Evolutionary conservation across 805 yeast species (phyloP).

Genomic region (Suhomyces sp.): DNA sequence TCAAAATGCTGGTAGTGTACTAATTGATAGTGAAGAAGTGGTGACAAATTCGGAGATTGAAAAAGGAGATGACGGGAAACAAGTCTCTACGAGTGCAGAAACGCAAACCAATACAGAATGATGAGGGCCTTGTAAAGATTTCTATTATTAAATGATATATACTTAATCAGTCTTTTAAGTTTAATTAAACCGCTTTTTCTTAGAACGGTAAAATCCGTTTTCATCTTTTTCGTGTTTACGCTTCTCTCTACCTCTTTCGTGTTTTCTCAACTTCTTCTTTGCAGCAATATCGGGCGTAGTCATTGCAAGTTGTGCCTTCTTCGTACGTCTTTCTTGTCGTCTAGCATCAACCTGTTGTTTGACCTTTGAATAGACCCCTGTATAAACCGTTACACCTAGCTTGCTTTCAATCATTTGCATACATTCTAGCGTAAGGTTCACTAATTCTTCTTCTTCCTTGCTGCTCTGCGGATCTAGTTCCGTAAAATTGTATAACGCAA

Average conservation of each 20-base stretch:
- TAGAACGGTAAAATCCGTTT: slow-evolving; percentile 69
- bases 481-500: slow-evolving; percentile 50
- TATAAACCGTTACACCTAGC: slow-evolving; percentile 69
- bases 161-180: background rate
- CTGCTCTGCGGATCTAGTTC: slow-evolving; percentile 37
- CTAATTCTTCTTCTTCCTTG: slow-evolving; percentile 52
- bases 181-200: slow-evolving; percentile 42
- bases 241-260: slow-evolving; percentile 71
- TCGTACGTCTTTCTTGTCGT: slow-evolving; percentile 73
- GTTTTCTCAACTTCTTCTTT: slow-evolving; percentile 70
- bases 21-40: background rate
- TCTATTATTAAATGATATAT: background rate
- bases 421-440: slow-evolving; percentile 59
- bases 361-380: slow-evolving; percentile 60
- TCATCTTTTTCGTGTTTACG: slow-evolving; percentile 73
- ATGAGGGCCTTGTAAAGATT: background rate
- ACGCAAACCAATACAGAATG: background rate
- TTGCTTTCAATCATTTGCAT: slow-evolving; percentile 62
- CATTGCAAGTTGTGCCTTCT: slow-evolving; percentile 71
- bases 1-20: background rate
- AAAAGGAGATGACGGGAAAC: background rate
- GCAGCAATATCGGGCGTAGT: slow-evolving; percentile 83
- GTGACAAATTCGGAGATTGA: background rate
- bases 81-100: background rate
- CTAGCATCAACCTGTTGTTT: slow-evolving; percentile 55